Base-by-base conservation (phyloP, 768 basidiomycete species). In the Hygrophorus pudorinus region DNA sequence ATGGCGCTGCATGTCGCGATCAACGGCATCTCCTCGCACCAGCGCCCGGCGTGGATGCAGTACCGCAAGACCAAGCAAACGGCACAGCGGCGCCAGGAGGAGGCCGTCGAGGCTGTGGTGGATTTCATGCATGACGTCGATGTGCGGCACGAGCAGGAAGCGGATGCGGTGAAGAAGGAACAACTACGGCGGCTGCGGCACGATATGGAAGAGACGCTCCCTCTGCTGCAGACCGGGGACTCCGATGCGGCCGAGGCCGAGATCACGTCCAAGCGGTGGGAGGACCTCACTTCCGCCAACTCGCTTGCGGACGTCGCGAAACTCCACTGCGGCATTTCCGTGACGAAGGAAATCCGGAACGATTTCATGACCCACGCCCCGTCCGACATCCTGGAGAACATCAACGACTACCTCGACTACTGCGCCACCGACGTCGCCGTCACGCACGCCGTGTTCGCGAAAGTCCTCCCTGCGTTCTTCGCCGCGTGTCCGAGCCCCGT, bases 1-100 rank as follows among this genome's bases (percentile, higher is more conserved):
- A 89, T 99, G 79, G 79, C 91, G 1, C 69, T 99, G 5, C 94
- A 99, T 58, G 83, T 92, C 41, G 90, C 96, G 7, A 84, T 91
- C 8, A 85, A 83, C 48, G 93, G 96, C 5, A 92, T 98, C 44
- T 93, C 92, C 1, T 90, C 89, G 0, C 85, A 90, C 52, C 96
- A 98, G 59, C 80, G 93, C 1, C 90, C 91, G 1, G 85, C 82
- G 2, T 99, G 94, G 94, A 79, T 79, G 66, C 81, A 82, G 56
- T 78, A 90, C 55, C 74, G 80, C 42, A 94, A 93, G 58, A 65
- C 70, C 33, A 81, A 84, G 57, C 70, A 71, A 38, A 64, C 63
- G 31, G 73, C 71, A 48, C 54, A 69, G 42, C 72, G 77, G 53
- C 75, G 70, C 57, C 71, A 68, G 20, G 70, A 73, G 21, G 81